Evolutionary conservation across 371 early-diverging fungal species (phyloP).

Genomic region (Gilbertella persicaria): DNA sequence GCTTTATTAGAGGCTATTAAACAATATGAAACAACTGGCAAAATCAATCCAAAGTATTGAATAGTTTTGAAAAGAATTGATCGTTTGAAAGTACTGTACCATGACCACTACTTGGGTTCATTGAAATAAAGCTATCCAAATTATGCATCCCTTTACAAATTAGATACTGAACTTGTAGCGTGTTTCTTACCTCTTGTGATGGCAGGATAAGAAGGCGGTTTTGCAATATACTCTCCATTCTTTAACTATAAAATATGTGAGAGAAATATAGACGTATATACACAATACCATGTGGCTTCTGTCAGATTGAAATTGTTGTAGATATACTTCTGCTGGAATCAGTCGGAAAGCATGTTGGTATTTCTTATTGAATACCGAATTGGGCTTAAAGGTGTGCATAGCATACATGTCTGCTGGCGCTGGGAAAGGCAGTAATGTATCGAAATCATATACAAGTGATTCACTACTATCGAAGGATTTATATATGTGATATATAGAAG

Average conservation of each 20-base stretch:
- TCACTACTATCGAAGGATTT: not conserved
- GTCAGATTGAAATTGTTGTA: conserved; percentile 40
- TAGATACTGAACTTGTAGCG: no score
- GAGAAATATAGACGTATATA: not conserved
- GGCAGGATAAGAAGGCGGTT: conserved; percentile 35
- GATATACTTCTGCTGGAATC: conserved; percentile 31
- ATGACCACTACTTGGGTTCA: conserved; percentile 6
- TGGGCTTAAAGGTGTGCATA: conserved; percentile 31
- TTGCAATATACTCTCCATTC: conserved; percentile 26
- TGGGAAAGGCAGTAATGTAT: conserved; percentile 39
- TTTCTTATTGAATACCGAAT: conserved; percentile 14
- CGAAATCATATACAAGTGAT: conserved; percentile 37
- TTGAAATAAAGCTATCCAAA: conserved; percentile 23
- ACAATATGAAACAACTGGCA: conserved; percentile 34
- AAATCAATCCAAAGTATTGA: conserved; percentile 22
- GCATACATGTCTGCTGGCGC: conserved; percentile 28
- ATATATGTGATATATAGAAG: not conserved
- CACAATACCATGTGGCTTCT: conserved; percentile 44
- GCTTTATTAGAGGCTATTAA: conserved; percentile 40
- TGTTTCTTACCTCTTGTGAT: conserved; percentile 14
- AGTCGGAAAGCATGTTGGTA: conserved; percentile 36
- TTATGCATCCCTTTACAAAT: conserved; percentile 3
- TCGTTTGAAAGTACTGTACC: not conserved
- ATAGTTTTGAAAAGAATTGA: not conserved
- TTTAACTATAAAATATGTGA: conserved; percentile 11